phyloP scores from a whole-genome alignment of 129 eudicot genomes.

The Pseudognaphalium luteoalbum region DNA sequence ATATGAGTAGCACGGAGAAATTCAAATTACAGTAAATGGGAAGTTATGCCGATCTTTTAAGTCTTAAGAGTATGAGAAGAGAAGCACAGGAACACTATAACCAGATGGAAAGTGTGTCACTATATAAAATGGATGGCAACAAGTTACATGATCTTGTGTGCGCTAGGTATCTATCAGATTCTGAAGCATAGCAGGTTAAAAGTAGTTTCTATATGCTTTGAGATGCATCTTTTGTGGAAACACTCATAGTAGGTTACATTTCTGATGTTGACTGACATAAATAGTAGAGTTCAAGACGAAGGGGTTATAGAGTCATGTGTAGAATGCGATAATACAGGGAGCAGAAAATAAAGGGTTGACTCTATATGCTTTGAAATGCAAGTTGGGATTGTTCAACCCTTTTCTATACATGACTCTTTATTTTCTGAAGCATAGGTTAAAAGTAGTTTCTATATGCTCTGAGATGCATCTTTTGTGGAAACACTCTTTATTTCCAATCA shows the following conservation, averaged over 20 bases:
- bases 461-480: slow-evolving; percentile 3
- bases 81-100: slow-evolving; percentile 72
- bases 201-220: neutral
- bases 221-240: slow-evolving; percentile 3
- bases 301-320: neutral
- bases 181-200: slow-evolving; percentile 39
- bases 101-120: slow-evolving; percentile 89
- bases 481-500: too few species aligned
- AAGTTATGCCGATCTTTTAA: slow-evolving; percentile 46
- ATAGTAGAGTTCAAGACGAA: slow-evolving; percentile 1
- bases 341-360: neutral
- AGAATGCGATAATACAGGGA: neutral
- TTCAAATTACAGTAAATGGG: slow-evolving; percentile 95
- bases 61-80: slow-evolving; percentile 55
- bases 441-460: neutral
- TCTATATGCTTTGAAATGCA: too few species aligned
- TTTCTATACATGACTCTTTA: too few species aligned
- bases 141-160: slow-evolving; percentile 92
- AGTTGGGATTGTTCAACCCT: too few species aligned
- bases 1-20: slow-evolving; percentile 67
- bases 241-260: neutral
- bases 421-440: slow-evolving; percentile 41
- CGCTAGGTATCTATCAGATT: slow-evolving; percentile 59
- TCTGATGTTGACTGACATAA: neutral
- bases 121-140: slow-evolving; percentile 97